Percentiles rank a stretch among this genome's conserved stretches.
phyloP scores from a whole-genome alignment of 345 rosid species.

The Gossypium longicalyx region DNA sequence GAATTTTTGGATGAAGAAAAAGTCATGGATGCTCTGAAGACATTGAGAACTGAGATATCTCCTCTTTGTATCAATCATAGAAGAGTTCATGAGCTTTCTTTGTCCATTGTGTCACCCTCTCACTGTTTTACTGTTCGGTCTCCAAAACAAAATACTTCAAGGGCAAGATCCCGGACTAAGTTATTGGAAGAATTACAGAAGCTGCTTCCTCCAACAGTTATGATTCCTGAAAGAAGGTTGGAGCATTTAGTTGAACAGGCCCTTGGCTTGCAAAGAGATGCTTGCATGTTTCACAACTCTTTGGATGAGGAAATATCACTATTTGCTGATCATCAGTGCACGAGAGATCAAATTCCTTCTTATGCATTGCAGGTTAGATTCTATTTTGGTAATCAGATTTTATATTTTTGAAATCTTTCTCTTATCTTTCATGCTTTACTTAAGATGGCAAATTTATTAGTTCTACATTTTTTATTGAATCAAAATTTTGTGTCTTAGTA shows the following conservation, averaged over 20 bases:
- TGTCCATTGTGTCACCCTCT: conserved; percentile 36
- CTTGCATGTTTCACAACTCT: conserved; percentile 59
- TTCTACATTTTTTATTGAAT: neutral
- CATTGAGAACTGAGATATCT: conserved; percentile 57
- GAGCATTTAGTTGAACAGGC: conserved; percentile 69
- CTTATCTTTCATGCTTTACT: conserved; percentile 6
- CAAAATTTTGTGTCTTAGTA: neutral
- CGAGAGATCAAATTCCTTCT: conserved; percentile 54
- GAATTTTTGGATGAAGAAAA: conserved; percentile 44
- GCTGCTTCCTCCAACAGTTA: conserved; percentile 48
- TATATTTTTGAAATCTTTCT: neutral
- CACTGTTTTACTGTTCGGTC: conserved; percentile 22
- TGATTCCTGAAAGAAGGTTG: conserved; percentile 59
- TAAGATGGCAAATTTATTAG: neutral
- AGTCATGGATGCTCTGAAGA: conserved; percentile 51
- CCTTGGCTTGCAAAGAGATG: conserved; percentile 48
- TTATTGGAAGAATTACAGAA: conserved; percentile 54
- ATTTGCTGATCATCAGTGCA: conserved; percentile 62
- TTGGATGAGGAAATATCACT: conserved; percentile 48
- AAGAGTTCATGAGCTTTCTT: conserved; percentile 46
- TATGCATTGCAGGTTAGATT: conserved; percentile 40
- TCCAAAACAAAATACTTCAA: conserved; percentile 22
- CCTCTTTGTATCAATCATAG: conserved; percentile 39
- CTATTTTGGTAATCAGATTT: neutral
- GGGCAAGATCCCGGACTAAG: conserved; percentile 40